These are phyloP conservation scores for Monosporozyma unispora DNA, from an alignment of 805 yeast species.

Conservation along the genomic window DNA sequence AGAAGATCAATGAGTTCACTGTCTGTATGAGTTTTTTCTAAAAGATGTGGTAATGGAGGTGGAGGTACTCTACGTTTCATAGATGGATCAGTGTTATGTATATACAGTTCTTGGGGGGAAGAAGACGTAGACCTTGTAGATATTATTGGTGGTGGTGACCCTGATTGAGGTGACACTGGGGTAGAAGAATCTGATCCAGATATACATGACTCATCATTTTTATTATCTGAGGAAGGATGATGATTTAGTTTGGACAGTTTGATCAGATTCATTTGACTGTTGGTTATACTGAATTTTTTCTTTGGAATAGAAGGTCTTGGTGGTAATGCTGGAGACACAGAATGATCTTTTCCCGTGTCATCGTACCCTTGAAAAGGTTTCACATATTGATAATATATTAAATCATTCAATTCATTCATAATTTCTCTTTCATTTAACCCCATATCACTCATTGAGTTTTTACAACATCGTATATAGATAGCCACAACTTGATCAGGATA, in stretches of 20 bases:
- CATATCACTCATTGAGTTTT: conserved; percentile 52
- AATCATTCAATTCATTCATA: conserved; percentile 25
- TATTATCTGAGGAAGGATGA: not conserved
- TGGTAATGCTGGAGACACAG: conserved; percentile 14
- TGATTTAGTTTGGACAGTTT: not conserved
- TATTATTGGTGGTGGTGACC: not conserved
- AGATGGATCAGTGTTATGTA: not conserved
- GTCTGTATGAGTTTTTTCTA: not conserved
- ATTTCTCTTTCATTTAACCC: conserved; percentile 29
- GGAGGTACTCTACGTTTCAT: conserved; percentile 11
- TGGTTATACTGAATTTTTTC: conserved; percentile 15
- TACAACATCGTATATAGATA: conserved; percentile 74
- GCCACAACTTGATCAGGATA: conserved; percentile 60
- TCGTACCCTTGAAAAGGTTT: conserved; percentile 1
- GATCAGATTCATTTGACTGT: conserved; percentile 11
- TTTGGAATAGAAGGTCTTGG: conserved; percentile 12
- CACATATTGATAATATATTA: conserved; percentile 11
- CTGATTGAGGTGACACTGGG: not conserved
- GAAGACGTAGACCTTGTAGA: not conserved
- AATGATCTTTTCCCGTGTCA: not conserved
- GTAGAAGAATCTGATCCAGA: not conserved
- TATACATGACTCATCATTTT: not conserved
- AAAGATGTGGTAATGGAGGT: not conserved
- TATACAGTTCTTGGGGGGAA: not conserved
- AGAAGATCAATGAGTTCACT: not conserved